phyloP scores from a whole-genome alignment of 129 eudicot genomes.

The Ambrosia trifida region DNA sequence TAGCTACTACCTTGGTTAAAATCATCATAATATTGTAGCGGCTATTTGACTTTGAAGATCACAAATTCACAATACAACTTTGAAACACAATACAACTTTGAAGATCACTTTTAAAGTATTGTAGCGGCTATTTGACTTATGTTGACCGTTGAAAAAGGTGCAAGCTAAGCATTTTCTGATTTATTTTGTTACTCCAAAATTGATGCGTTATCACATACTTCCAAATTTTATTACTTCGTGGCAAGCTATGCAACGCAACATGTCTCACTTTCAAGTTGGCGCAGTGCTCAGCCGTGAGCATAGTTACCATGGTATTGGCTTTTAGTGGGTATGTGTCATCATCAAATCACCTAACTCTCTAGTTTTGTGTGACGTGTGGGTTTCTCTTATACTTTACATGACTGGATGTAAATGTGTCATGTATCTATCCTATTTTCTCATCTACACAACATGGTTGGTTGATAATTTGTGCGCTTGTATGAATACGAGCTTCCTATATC shows the following conservation, averaged over 20 bases:
- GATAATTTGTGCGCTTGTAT: constrained; percentile 9
- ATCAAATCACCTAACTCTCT: constrained; percentile 30
- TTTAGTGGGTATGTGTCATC: constrained; percentile 16
- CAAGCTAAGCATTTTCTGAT: too few relatives aligned
- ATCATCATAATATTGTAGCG: too few relatives aligned
- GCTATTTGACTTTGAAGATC: too few relatives aligned
- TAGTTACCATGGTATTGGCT: constrained; percentile 1
- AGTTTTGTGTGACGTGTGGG: constrained; percentile 24
- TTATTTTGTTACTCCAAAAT: too few relatives aligned
- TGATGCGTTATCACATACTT: neutral
- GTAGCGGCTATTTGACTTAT: neutral
- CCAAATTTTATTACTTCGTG: neutral
- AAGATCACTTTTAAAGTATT: neutral
- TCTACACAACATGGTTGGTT: constrained; percentile 9
- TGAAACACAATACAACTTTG: neutral
- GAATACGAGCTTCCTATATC: neutral
- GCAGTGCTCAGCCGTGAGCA: neutral
- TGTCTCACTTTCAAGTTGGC: neutral
- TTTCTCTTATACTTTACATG: constrained; percentile 6
- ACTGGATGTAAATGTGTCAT: constrained; percentile 10
- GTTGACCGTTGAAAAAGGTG: too few relatives aligned
- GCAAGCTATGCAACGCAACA: neutral
- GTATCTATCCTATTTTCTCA: neutral
- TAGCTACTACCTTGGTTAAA: too few relatives aligned
- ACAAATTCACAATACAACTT: neutral